Evolutionary conservation across 768 basidiomycete genomes (phyloP), one percentile per base, ranked within the genome.

Genomic region (Leccinum barrowsii): DNA sequence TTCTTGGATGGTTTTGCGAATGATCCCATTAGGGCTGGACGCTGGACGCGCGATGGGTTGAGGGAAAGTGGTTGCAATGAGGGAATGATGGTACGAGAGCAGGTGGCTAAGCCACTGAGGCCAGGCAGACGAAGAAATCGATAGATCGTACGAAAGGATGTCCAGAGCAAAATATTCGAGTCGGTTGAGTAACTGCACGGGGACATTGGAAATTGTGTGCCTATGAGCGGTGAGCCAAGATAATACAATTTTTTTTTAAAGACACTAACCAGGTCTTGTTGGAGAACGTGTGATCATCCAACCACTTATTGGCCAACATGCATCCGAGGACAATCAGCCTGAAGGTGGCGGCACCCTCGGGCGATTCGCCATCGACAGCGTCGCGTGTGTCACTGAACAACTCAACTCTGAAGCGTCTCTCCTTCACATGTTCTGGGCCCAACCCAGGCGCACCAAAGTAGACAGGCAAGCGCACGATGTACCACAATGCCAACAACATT

Each of bases 271-370:
- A 92, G 55, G 90, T 92, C 76, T 90, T 92, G 74, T 92, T 92
- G 42, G 89, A 91, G 73, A 92, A 92, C 0, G 90, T 92, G 66
- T 92, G 90, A 64, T 92, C 90, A 62, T 92, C 90, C 62, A 92
- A 68, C 90, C 90, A 92, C 74, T 92, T 92, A 72, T 92, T 92
- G 19, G 90, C 89, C 34, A 92, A 76, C 89, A 92, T 91, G 61
- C 85, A 90, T 19, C 90, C 90, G 22, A 92, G 77, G 22, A 92
- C 81, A 58, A 92, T 77, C 46, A 92, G 77, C 54, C 87, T 83
- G 72, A 91, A 92, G 11, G 87, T 84, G 1, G 84, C 85, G 59
- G 78, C 80, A 6, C 78, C 76, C 67, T 89, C 87, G 51, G 76
- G 72, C 3, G 75, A 73, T 49, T 84, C 82, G 2, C 65, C 63